Evolutionary conservation across 2,329 filamentous ascomycete genomes (phyloP).

Genomic region (Colletotrichum falcatum): DNA sequence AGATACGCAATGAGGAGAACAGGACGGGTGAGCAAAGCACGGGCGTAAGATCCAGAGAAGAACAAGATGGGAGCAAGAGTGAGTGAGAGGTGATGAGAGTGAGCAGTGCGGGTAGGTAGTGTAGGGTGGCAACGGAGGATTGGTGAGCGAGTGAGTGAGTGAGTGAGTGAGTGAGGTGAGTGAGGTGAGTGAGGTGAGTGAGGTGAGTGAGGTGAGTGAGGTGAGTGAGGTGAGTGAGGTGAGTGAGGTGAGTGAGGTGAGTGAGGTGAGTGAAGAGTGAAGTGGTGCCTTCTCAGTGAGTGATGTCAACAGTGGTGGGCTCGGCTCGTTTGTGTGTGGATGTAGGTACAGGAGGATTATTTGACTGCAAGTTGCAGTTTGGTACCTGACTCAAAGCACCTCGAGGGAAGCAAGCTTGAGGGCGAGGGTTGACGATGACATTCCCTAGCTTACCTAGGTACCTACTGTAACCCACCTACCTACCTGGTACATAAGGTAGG

Average conservation of each 20-base stretch:
- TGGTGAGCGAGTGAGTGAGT: no score
- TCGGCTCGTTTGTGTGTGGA: conserved; percentile 14
- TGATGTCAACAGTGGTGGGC: conserved; percentile 36
- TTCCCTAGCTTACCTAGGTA: not conserved
- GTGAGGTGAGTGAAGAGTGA: not conserved
- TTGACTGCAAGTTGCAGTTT: not conserved
- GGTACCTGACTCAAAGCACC: not conserved
- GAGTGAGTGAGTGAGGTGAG: not conserved
- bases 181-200: no score
- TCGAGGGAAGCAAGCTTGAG: not conserved
- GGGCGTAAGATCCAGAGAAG: not conserved
- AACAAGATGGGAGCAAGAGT: not conserved
- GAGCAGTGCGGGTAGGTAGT: not conserved
- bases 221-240: no score
- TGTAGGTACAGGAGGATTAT: not conserved
- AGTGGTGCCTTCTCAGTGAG: not conserved
- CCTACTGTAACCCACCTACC: not conserved
- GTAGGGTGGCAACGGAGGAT: not conserved
- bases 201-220: not conserved
- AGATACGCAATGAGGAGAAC: not conserved
- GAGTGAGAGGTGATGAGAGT: not conserved
- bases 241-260: not conserved
- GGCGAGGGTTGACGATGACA: not conserved
- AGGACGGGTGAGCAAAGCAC: conserved; percentile 8
- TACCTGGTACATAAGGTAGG: not conserved